Base-by-base conservation (phyloP, 306 rosid genomes). In the Sesbania bispinosa region DNA sequence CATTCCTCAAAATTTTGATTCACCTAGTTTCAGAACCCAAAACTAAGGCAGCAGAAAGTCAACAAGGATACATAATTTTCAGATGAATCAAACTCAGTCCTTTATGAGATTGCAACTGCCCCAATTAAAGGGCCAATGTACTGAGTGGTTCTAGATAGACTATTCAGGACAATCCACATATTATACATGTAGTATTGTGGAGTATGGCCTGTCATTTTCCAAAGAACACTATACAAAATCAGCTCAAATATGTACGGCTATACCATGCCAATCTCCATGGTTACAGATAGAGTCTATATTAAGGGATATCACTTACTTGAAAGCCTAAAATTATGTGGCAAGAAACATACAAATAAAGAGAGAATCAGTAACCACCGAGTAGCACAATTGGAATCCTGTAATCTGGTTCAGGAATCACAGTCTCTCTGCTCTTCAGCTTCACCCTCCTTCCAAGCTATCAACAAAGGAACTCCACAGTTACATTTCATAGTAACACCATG, bases 341-440 rank as follows among this genome's bases (percentile, higher is more conserved):
- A 67, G 54, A 45, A 27, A 64, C 64, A 57, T 29, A 53, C 50
- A 61, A 69, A 46, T 55, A 48, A 60, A 79, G 63, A 67, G 69
- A 65, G 69, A 72, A 75, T 29, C 30, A 62, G 75, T 69, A 82
- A 79, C 45, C 35, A 94, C 98, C 98, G 2, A 94, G 91, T 53
- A 94, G 83, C 47, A 90, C 97, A 67, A 90, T 55, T 3, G 98
- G 95, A 86, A 94, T 86, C 62, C 98, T 75, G 61, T 94, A 94
- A 84, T 94, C 98, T 21, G 97, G 92, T 67, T 90, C 90, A 2
- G 98, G 97, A 69, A 94, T 70, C 75, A 90, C 97, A 6, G 92
- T 88, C 82, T 81, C 93, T 51, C 82, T 81, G 39, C 58, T 67
- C 35, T 59, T 83, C n/a, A n/a, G n/a, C 69, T 41, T 74, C 62